phyloP scores from a whole-genome alignment of 208 protist species.

The Leishmania amazonensis region DNA sequence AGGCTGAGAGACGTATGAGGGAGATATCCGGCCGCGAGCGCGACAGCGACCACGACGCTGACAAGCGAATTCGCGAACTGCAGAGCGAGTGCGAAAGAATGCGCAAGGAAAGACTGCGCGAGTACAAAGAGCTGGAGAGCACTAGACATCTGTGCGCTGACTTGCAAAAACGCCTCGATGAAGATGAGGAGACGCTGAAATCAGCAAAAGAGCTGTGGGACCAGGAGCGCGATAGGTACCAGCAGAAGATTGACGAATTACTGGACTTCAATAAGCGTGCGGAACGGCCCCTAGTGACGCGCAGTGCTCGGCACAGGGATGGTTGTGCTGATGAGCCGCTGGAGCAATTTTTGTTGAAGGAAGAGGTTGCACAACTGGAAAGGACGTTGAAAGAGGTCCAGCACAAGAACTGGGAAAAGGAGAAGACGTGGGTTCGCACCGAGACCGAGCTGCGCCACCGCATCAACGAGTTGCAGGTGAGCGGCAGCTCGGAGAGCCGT shows the following conservation, averaged over 20 bases:
- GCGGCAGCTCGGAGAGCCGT: constrained; percentile 23
- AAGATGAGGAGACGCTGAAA: constrained; percentile 40
- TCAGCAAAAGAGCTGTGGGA: constrained; percentile 51
- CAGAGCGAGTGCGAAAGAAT: constrained; percentile 31
- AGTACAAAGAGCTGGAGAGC: constrained; percentile 42
- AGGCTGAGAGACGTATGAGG: constrained; percentile 14
- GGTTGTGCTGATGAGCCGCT: constrained; percentile 25
- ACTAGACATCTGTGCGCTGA: constrained; percentile 43
- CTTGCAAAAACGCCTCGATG: constrained; percentile 36
- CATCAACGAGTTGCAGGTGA: constrained; percentile 37
- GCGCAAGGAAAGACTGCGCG: constrained; percentile 33
- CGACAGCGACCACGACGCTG: constrained; percentile 9
- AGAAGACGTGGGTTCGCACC: constrained; percentile 57
- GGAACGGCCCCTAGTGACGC: background rate
- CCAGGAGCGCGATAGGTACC: constrained; percentile 56
- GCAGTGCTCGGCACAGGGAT: background rate
- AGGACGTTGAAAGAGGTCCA: constrained; percentile 57
- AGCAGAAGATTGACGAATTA: constrained; percentile 58
- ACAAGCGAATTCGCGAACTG: constrained; percentile 23
- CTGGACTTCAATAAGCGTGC: constrained; percentile 29
- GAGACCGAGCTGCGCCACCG: constrained; percentile 43
- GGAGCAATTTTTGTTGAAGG: constrained; percentile 63
- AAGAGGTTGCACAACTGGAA: constrained; percentile 77
- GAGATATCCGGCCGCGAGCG: constrained; percentile 3
- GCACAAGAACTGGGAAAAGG: constrained; percentile 61